phyloP scores from a whole-genome alignment of 1,284 basidiomycete genomes.

The Ceratobasidium sp. region DNA sequence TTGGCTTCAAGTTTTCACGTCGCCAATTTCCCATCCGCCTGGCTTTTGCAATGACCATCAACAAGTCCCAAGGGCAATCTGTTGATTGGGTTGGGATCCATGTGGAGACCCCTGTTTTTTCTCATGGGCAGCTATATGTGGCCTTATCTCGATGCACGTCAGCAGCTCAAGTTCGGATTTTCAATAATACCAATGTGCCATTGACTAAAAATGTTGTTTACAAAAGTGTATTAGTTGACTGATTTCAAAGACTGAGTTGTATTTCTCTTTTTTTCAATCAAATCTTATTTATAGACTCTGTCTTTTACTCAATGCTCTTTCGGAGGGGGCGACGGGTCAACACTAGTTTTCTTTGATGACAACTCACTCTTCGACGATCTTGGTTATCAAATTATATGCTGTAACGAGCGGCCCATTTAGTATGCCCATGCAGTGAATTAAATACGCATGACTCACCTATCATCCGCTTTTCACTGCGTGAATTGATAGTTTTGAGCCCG shows the following conservation, averaged over 20 bases:
- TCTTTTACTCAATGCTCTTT: no score
- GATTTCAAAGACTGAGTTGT: not conserved
- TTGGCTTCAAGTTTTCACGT: conserved; percentile 50
- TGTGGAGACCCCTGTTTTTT: conserved; percentile 29
- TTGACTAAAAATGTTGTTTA: conserved; percentile 41
- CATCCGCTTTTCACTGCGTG: conserved; percentile 77
- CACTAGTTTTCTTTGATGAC: not conserved
- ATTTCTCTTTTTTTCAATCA: no score
- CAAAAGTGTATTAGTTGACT: conserved; percentile 5
- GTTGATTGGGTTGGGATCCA: conserved; percentile 44
- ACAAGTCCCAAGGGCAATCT: conserved; percentile 52
- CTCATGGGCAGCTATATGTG: conserved; percentile 47
- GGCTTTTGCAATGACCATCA: conserved; percentile 59
- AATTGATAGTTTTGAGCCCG: conserved; percentile 75
- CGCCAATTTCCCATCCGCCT: conserved; percentile 57
- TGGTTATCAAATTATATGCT: conserved; percentile 77
- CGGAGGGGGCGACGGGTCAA: no score
- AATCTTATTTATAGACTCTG: no score
- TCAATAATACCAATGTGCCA: conserved; percentile 26
- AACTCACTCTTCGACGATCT: conserved; percentile 72
- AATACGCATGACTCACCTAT: conserved; percentile 62
- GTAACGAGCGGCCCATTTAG: not conserved
- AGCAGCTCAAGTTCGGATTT: conserved; percentile 27
- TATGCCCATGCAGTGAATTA: not conserved
- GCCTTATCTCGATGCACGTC: conserved; percentile 42